Conservation (phyloP, 305 asterid genomes). For the Rubia peregrina region DNA sequence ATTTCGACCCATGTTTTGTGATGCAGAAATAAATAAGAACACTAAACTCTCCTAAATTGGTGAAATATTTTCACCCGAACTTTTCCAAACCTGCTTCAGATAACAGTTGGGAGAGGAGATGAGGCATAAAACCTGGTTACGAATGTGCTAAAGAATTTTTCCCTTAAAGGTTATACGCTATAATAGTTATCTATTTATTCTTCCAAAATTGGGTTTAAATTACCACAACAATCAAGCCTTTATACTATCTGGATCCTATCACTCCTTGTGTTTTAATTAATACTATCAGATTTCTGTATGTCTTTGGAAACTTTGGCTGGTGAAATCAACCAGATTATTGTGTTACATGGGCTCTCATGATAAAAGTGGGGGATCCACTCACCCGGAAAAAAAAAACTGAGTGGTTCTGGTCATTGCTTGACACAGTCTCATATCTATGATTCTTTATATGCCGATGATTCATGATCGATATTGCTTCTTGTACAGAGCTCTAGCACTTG, state of each 20-base stretch:
- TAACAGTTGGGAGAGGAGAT: background rate
- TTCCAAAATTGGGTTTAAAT: background rate
- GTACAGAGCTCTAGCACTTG: constrained; percentile 84
- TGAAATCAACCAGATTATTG: background rate
- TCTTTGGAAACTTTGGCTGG: background rate
- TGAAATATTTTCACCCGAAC: background rate
- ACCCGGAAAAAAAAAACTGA: background rate
- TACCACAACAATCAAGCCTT: background rate
- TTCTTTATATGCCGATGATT: background rate
- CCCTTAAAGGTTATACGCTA: background rate
- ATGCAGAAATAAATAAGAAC: background rate
- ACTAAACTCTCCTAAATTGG: background rate
- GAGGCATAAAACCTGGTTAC: background rate
- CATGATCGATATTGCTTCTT: background rate
- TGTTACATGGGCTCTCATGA: background rate
- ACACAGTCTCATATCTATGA: background rate
- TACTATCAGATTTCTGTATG: background rate
- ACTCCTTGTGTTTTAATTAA: background rate
- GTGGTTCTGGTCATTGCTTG: background rate
- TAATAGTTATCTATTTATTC: background rate
- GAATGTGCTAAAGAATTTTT: background rate
- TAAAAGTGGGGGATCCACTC: background rate
- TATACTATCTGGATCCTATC: background rate
- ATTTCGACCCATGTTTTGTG: background rate
- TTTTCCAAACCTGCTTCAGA: background rate